Conservation (phyloP, 495 filamentous ascomycete species). For the Aspergillus nanangensis region DNA sequence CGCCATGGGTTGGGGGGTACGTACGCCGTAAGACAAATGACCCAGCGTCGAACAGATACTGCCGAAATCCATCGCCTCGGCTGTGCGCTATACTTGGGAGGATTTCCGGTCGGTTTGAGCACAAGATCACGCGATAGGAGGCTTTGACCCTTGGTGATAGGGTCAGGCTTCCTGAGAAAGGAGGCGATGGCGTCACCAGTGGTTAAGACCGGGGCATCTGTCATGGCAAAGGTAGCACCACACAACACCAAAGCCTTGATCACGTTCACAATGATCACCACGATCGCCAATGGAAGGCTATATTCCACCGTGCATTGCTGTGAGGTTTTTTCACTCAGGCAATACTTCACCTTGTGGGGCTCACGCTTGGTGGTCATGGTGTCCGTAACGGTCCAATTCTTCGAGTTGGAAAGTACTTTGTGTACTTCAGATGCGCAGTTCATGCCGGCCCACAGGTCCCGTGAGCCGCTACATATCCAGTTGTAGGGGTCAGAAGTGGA, state of each 20-base stretch:
- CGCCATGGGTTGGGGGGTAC: background rate
- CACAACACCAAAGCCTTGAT: conserved; percentile 32
- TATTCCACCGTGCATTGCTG: conserved; percentile 47
- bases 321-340: too few species aligned
- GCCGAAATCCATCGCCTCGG: conserved; percentile 1
- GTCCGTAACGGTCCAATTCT: background rate
- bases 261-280: conserved; percentile 21
- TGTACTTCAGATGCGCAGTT: too few species aligned
- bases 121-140: conserved; percentile 11
- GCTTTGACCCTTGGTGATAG: conserved; percentile 28
- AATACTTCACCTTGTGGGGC: too few species aligned
- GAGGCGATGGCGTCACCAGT: conserved; percentile 49
- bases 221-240: conserved; percentile 15
- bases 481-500: too few species aligned
- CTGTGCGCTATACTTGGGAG: background rate
- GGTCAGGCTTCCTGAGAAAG: conserved; percentile 41
- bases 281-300: conserved; percentile 27
- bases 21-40: background rate
- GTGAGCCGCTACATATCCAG: too few species aligned
- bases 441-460: too few species aligned
- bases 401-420: background rate
- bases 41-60: conserved; percentile 12
- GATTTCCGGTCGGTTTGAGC: background rate
- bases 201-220: conserved; percentile 37
- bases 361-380: too few species aligned